phyloP scores from a whole-genome alignment of 768 basidiomycete genomes.

The Cystobasidium ongulense region DNA sequence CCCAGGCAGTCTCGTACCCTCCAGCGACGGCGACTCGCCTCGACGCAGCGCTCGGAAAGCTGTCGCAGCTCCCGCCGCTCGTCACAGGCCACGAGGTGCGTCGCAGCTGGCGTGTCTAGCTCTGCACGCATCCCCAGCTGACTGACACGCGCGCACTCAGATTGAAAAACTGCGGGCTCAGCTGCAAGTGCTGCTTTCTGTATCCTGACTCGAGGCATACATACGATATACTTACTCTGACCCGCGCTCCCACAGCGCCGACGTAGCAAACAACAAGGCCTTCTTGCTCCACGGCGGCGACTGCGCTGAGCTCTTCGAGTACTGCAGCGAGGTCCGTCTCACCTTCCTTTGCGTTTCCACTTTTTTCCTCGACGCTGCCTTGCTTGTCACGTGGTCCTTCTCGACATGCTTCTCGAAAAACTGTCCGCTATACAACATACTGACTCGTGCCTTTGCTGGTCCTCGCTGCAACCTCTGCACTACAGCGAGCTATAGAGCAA shows the following conservation, averaged over 20 bases:
- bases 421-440: not conserved
- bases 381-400: not conserved
- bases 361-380: not conserved
- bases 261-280: slow-evolving; percentile 75
- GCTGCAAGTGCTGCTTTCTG: slow-evolving; percentile 5
- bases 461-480: not conserved
- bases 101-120: not conserved
- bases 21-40: not conserved
- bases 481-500: slow-evolving; percentile 71
- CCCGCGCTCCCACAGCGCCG: slow-evolving; percentile 53
- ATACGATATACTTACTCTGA: not conserved
- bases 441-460: not conserved
- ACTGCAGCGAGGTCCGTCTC: slow-evolving; percentile 19
- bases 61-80: slow-evolving; percentile 71
- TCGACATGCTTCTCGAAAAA: not conserved
- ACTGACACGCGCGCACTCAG: too few species aligned
- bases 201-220: not conserved
- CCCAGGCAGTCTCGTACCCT: slow-evolving; percentile 54
- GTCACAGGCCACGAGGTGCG: slow-evolving; percentile 86
- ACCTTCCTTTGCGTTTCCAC: not conserved
- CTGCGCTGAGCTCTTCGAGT: slow-evolving; percentile 50
- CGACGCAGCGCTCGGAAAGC: slow-evolving; percentile 45
- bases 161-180: slow-evolving; percentile 42
- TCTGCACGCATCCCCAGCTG: too few species aligned
- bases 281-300: slow-evolving; percentile 96